Evolutionary conservation across 2,329 filamentous ascomycete species (phyloP), one percentile per base, ranked within the genome.

Genomic region (Paramyrothecium sp.): DNA sequence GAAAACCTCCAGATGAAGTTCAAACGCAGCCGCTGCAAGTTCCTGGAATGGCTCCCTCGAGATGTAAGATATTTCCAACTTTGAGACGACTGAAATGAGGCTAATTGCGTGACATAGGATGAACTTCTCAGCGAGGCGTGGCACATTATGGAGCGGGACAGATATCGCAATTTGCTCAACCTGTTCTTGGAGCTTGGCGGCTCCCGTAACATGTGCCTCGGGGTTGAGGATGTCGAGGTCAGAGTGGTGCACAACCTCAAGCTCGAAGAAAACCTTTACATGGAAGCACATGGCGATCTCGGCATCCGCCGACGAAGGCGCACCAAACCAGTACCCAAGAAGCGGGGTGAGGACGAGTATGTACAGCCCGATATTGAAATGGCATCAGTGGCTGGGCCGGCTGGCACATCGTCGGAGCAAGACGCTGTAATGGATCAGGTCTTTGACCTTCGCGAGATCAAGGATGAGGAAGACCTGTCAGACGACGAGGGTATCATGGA

Each of bases 1-100:
- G 79, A 82, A 52, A 76, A 77, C 53, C 72, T 85, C 4, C 83
- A 86, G 62, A 85, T 86, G 83, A 81, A 80, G 65, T 75, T 83
- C 46, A 78, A 78, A 13, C 76, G 83, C 7, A 77, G 77, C 3
- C 77, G 83, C 20, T 70, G 78, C 55, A 80, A 78, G 59, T 79
- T 79, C 54, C 72, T 77, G 13, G 67, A 76, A 1, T 85, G 82
- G 82, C 74, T 79, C 2, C 60, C 70, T 11, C 66, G 63, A 59
- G 82, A 85, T 70, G 83, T 84, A 69, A 76, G 81, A 71, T 30
- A 20, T 30, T 12, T 26, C 20, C 47, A 16, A 16, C 13, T 21
- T 11, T 4, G 5, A 7, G 20, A 2, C 17, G 17, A 20, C 48
- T 48, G 21, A 11, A 38, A 23, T 7, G 21, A 21, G 41, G 22